Evolutionary conservation across 805 yeast genomes (phyloP).

Genomic region (Candida wancherniae): DNA sequence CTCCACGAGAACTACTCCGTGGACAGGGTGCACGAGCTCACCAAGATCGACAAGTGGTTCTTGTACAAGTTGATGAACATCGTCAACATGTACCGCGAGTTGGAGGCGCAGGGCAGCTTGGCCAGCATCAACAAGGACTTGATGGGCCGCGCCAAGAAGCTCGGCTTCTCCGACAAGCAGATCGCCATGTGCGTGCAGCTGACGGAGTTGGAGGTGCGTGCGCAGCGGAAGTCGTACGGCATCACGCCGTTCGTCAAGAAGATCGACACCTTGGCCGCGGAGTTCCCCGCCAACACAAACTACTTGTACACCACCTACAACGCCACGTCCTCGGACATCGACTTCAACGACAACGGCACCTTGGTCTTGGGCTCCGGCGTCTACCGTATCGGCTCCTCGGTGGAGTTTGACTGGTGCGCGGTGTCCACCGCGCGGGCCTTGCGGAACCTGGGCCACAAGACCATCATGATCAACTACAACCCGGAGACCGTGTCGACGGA

Average conservation of each 20-base stretch:
- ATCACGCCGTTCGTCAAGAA: conserved; percentile 92
- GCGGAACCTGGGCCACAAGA: conserved; percentile 79
- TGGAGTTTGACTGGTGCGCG: conserved; percentile 99
- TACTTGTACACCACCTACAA: conserved; percentile 94
- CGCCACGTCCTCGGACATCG: conserved; percentile 80
- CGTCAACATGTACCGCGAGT: conserved; percentile 79
- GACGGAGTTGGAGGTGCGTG: conserved; percentile 77
- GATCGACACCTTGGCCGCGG: conserved; percentile 97
- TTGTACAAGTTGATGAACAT: conserved; percentile 88
- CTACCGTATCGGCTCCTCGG: conserved; percentile 96
- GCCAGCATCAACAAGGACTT: conserved; percentile 61
- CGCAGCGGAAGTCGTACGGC: conserved; percentile 71
- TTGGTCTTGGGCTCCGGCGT: conserved; percentile 98
- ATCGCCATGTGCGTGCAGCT: conserved; percentile 73
- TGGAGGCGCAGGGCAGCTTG: conserved; percentile 57
- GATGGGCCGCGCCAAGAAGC: conserved; percentile 75
- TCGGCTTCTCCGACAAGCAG: conserved; percentile 94
- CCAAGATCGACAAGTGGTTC: conserved; percentile 96
- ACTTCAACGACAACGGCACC: conserved; percentile 84
- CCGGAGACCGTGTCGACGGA: conserved; percentile 99
- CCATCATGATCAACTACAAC: conserved; percentile 95
- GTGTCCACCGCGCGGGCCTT: conserved; percentile 94
- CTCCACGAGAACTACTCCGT: conserved; percentile 87
- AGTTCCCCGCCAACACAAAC: conserved; percentile 96
- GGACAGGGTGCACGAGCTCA: conserved; percentile 84